Conservation (phyloP, 108 stramenopile genomes). For the Asterionellopsis glacialis region DNA sequence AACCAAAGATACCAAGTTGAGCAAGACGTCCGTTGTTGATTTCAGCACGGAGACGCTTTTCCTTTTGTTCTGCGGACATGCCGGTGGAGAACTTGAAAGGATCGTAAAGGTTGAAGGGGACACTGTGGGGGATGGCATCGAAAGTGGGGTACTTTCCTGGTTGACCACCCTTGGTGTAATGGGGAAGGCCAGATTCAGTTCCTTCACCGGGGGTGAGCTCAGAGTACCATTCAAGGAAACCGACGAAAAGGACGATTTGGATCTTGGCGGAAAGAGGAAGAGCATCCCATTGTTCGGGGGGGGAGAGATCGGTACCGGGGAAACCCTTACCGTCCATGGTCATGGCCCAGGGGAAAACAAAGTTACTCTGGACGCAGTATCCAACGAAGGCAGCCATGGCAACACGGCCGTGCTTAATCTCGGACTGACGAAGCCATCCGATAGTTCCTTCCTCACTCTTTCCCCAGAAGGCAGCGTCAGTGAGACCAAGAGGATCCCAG, state of each 20-base stretch:
- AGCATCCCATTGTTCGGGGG: slow-evolving; percentile 57
- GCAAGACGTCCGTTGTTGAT: slow-evolving; percentile 80
- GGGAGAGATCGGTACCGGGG: slow-evolving; percentile 49
- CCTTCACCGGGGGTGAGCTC: slow-evolving; percentile 32
- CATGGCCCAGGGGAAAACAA: slow-evolving; percentile 66
- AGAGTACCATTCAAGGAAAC: slow-evolving; percentile 56
- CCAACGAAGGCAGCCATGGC: slow-evolving; percentile 77
- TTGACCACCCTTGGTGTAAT: slow-evolving; percentile 58
- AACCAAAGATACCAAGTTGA: slow-evolving; percentile 75
- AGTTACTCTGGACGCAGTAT: slow-evolving; percentile 35
- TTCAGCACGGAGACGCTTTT: slow-evolving; percentile 47
- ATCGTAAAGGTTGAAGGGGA: slow-evolving; percentile 76
- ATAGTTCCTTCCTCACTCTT: slow-evolving; percentile 35
- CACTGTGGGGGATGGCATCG: slow-evolving; percentile 57
- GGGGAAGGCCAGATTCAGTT: slow-evolving; percentile 20
- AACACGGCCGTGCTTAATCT: slow-evolving; percentile 76
- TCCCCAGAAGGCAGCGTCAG: slow-evolving; percentile 43
- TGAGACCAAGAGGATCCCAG: slow-evolving; percentile 60
- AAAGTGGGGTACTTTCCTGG: slow-evolving; percentile 56
- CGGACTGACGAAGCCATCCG: slow-evolving; percentile 49
- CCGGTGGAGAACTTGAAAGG: slow-evolving; percentile 62
- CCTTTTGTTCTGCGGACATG: slow-evolving; percentile 59
- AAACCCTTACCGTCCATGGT: slow-evolving; percentile 62
- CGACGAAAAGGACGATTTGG: slow-evolving; percentile 52
- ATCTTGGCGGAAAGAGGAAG: slow-evolving; percentile 33